Conservation (phyloP, 352 stramenopile genomes). For the Globisporangium cystogenes region DNA sequence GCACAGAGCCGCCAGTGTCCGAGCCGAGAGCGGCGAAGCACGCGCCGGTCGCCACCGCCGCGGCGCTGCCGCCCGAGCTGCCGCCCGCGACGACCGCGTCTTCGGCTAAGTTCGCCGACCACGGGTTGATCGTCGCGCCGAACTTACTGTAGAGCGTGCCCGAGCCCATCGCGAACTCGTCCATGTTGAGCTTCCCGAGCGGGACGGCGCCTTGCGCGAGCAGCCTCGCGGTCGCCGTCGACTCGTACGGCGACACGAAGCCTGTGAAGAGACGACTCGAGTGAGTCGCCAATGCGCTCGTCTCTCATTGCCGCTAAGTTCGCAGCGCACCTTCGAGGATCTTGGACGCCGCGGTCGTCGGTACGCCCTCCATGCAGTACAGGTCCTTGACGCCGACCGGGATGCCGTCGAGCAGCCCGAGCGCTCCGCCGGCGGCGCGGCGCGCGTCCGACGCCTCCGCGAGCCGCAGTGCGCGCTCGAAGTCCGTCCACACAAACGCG, state of each 20-base stretch:
- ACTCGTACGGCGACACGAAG: conserved; percentile 90
- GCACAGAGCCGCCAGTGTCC: conserved; percentile 97
- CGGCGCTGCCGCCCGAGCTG: conserved; percentile 93
- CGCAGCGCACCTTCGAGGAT: conserved; percentile 67
- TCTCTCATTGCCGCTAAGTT: neutral
- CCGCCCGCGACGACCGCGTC: conserved; percentile 84
- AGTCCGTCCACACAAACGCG: conserved; percentile 79
- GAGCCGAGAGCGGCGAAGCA: conserved; percentile 92
- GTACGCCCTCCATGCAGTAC: conserved; percentile 88
- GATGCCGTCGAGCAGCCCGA: conserved; percentile 91
- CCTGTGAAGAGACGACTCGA: conserved; percentile 13
- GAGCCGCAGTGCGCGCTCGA: conserved; percentile 55
- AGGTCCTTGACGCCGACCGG: conserved; percentile 96
- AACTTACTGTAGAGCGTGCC: conserved; percentile 89
- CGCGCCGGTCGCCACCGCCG: conserved; percentile 89
- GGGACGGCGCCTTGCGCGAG: conserved; percentile 88
- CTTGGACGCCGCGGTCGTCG: conserved; percentile 86
- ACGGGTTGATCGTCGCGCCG: conserved; percentile 86
- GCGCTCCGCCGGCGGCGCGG: conserved; percentile 27
- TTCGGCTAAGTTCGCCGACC: conserved; percentile 54
- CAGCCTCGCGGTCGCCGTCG: conserved; percentile 79
- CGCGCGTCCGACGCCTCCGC: conserved; percentile 78
- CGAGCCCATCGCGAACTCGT: conserved; percentile 99
- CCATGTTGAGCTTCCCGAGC: conserved; percentile 97
- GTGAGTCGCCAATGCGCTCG: neutral